Evolutionary conservation across 257 asterid species (phyloP).

Genomic region (Orobanche coerulescens): DNA sequence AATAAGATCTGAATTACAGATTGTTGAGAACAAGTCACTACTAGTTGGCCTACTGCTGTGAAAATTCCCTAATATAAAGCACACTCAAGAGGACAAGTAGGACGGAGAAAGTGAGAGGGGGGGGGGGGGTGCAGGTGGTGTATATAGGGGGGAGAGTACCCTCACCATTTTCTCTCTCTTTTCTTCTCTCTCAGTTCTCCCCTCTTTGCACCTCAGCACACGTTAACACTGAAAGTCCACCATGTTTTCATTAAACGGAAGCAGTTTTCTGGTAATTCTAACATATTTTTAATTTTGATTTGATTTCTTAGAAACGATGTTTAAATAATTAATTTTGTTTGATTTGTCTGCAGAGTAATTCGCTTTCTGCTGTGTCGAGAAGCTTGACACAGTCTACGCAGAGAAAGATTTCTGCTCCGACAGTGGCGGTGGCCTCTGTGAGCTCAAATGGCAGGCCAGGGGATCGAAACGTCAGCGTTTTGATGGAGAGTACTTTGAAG

Average conservation of each 20-base stretch:
- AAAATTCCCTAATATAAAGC: slow-evolving; percentile 27
- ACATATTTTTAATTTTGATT: neutral
- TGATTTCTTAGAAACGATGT: slow-evolving; percentile 3
- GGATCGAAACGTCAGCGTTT: slow-evolving; percentile 64
- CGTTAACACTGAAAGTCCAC: slow-evolving; percentile 3
- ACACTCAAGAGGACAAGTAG: slow-evolving; percentile 17
- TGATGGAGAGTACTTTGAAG: slow-evolving; percentile 48
- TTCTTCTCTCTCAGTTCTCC: slow-evolving; percentile 19
- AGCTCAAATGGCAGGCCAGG: slow-evolving; percentile 62
- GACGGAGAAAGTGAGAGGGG: slow-evolving; percentile 21
- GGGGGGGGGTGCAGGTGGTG: slow-evolving; percentile 5
- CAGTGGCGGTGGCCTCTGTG: slow-evolving; percentile 49
- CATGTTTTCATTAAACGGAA: slow-evolving; percentile 68
- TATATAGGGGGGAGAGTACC: slow-evolving; percentile 16
- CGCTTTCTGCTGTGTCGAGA: slow-evolving; percentile 54
- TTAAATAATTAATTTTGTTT: neutral
- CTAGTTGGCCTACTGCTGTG: too few relatives aligned
- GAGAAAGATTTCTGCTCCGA: slow-evolving; percentile 40
- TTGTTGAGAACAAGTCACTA: too few relatives aligned
- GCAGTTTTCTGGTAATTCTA: slow-evolving; percentile 51
- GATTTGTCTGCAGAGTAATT: slow-evolving; percentile 45
- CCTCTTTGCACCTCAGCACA: neutral
- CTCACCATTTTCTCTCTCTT: slow-evolving; percentile 12
- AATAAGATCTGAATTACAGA: too few relatives aligned
- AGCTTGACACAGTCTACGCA: slow-evolving; percentile 45